Base-by-base conservation (phyloP, 768 basidiomycete genomes). In the Candolleomyces aberdarensis region DNA sequence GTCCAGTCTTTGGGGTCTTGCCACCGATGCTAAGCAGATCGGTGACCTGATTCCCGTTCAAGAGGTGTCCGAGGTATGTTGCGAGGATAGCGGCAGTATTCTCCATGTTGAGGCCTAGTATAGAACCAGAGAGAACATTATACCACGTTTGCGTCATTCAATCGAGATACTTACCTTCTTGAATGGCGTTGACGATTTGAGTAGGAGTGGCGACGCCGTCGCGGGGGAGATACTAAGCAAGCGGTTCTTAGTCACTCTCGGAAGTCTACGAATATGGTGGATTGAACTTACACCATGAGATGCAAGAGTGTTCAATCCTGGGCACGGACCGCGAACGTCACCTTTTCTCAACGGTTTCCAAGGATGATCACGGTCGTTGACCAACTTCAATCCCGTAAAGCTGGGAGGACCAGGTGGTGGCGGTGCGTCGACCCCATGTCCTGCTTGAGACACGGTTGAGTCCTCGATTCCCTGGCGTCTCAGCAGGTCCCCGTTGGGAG, bases 51-150 rank as follows among this genome's bases (percentile, higher is more conserved):
- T 66, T 67, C 3, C 66, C 66, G 53, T 67, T 64, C 4, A 65
- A 60, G 22, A 66, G 63, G 19, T 54, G 36, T 10, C 62, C 66
- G 29, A 58, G 55, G 31, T 68, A 66, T n/a, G 62, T 62, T 8
- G 62, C 51, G 39, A 64, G 49, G 20, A 56, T 48, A 17, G 65
- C 66, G 14, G 63, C 14, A 15, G 10, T 36, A 55, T 65, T 58
- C 3, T 61, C 61, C 60, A 67, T 63, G 39, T 67, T 65, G 51
- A 67, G 66, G 6, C 62, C 67, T n/a, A n/a, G n/a, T n/a, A n/a
- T n/a, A n/a, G n/a, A n/a, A n/a, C n/a, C n/a, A n/a, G n/a, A n/a
- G n/a, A n/a, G n/a, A n/a, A n/a, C n/a, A n/a, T n/a, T n/a, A n/a
- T 40, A 11, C 14, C 14, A 10, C 13, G 20, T 26, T 26, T 26